Evolutionary conservation across 441 rosid genomes (phyloP).

Genomic region (Gossypium lobatum): DNA sequence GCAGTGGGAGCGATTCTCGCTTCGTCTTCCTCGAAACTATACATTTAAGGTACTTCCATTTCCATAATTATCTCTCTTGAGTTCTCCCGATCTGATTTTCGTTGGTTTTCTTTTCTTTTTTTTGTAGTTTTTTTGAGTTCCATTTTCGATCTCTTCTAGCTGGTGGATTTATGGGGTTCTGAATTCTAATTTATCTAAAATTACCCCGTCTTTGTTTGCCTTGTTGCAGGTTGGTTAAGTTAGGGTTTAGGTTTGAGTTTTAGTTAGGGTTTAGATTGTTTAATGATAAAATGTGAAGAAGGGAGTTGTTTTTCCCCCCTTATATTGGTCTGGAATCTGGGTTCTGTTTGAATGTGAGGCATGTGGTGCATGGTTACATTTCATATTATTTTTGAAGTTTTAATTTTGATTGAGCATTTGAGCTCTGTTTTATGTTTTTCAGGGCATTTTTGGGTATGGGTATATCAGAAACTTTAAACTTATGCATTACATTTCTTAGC

Average conservation of each 20-base stretch:
- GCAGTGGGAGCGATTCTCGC: neutral
- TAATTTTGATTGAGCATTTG: neutral
- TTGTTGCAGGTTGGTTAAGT: neutral
- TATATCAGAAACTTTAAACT: neutral
- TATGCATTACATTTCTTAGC: neutral
- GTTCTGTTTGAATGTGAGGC: neutral
- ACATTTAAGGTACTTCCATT: slow-evolving; percentile 21
- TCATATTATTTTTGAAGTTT: neutral
- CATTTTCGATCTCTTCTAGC: neutral
- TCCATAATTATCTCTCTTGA: neutral
- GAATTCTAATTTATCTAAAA: neutral
- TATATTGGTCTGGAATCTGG: neutral
- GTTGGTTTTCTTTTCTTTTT: neutral
- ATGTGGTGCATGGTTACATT: neutral
- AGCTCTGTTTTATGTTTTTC: neutral
- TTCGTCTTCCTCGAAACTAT: slow-evolving; percentile 1
- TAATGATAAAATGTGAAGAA: neutral
- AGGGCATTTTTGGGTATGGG: neutral
- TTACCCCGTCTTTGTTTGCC: neutral
- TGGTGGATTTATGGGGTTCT: neutral
- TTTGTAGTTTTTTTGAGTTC: neutral
- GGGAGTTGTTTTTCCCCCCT: neutral
- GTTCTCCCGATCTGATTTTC: slow-evolving; percentile 17
- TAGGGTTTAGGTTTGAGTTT: neutral
- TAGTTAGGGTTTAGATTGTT: neutral